These are phyloP conservation scores for Coemansia sp. DNA, from an alignment of 192 early-diverging fungal genomes.

Conservation along the genomic window DNA sequence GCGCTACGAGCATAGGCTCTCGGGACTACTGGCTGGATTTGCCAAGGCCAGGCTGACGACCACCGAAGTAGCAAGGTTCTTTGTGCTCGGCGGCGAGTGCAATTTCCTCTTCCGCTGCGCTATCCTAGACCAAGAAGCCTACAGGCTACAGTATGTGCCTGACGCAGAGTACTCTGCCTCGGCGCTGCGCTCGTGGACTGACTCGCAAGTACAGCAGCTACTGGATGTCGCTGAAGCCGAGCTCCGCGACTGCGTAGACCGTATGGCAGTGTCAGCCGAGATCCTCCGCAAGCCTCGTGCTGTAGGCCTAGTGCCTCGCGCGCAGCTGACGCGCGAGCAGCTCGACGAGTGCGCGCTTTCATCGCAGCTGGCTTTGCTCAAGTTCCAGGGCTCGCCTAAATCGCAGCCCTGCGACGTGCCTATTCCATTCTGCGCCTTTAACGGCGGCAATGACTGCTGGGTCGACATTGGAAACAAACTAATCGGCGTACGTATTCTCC, in stretches of 20 bases:
- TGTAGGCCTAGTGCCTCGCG: conserved; percentile 67
- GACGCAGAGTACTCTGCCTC: conserved; percentile 39
- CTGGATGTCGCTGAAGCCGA: conserved; percentile 77
- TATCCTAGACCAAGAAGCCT: conserved; percentile 19
- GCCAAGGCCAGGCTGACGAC: conserved; percentile 48
- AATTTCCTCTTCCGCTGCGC: conserved; percentile 85
- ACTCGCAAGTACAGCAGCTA: conserved; percentile 59
- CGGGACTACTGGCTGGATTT: conserved; percentile 74
- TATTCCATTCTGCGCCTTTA: conserved; percentile 92
- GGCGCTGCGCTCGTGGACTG: conserved; percentile 56
- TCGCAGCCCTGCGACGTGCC: conserved; percentile 57
- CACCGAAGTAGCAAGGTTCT: conserved; percentile 65
- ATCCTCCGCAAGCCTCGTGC: conserved; percentile 80
- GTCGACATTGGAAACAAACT: conserved; percentile 95
- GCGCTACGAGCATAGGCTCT: conserved; percentile 76
- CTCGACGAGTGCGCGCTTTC: conserved; percentile 87
- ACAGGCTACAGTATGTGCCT: conserved; percentile 67
- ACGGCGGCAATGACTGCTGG: conserved; percentile 90
- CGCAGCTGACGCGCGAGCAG: conserved; percentile 73
- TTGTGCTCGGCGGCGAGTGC: conserved; percentile 86
- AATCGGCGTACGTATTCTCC: conserved; percentile 85
- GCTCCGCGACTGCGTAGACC: conserved; percentile 60
- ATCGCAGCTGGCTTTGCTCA: conserved; percentile 64
- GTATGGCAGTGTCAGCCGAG: conserved; percentile 68
- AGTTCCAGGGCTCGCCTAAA: conserved; percentile 59